Conservation (phyloP, 306 rosid species). For the Amphicarpaea edgeworthii region DNA sequence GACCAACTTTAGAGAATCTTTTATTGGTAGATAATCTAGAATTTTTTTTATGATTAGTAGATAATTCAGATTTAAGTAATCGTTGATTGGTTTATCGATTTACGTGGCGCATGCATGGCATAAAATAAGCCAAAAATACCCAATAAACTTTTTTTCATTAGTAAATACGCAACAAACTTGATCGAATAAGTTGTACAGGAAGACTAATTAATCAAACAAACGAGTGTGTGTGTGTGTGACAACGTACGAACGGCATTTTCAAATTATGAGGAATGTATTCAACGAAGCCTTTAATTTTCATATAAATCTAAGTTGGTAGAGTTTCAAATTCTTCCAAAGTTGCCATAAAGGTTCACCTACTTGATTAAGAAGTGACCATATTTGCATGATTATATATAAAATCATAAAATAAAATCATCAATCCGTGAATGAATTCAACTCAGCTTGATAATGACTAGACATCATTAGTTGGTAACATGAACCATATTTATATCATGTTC, state of each 20-base stretch:
- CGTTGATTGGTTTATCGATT: not conserved
- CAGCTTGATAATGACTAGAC: too few species aligned
- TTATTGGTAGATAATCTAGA: not conserved
- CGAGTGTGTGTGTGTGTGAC: too few species aligned
- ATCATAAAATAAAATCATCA: too few species aligned
- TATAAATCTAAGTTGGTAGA: not conserved
- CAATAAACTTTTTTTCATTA: not conserved
- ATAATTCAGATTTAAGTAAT: not conserved
- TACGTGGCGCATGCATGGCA: not conserved
- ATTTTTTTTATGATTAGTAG: too few species aligned
- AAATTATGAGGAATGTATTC: not conserved
- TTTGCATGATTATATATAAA: too few species aligned
- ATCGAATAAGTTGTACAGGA: not conserved
- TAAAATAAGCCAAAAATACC: not conserved
- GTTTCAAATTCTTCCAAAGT: slow-evolving; percentile 12
- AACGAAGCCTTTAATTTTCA: slow-evolving; percentile 6
- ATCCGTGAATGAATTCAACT: too few species aligned
- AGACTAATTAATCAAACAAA: not conserved
- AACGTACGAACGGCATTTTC: not conserved
- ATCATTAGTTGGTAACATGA: too few species aligned
- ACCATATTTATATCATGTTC: not conserved
- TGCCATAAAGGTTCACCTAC: slow-evolving; percentile 12
- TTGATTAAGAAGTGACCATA: not conserved
- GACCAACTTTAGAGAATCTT: too few species aligned
- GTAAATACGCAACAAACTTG: not conserved